phyloP scores from a whole-genome alignment of 129 eudicot genomes.

The Centrapalus pauciflorus region DNA sequence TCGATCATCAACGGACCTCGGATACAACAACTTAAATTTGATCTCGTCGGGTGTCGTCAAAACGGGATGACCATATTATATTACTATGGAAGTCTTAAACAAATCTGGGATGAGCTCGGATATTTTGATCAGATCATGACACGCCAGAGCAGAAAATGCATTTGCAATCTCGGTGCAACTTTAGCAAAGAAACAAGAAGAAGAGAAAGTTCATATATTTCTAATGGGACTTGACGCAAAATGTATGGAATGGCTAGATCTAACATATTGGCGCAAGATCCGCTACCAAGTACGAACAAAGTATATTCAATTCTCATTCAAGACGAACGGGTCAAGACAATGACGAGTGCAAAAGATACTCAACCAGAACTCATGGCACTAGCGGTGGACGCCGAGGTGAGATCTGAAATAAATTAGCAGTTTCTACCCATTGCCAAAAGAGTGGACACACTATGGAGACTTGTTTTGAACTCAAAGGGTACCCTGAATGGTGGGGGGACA shows the following conservation, averaged over 20 bases:
- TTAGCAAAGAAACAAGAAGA: not conserved
- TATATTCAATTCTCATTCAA: not conserved
- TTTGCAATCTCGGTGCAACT: not conserved
- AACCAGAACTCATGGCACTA: not conserved
- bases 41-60: not conserved
- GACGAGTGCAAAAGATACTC: not conserved
- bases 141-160: not conserved
- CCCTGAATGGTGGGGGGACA: slow-evolving; percentile 4
- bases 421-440: not conserved
- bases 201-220: not conserved
- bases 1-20: not conserved
- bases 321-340: not conserved
- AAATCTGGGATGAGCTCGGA: not conserved
- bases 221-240: not conserved
- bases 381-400: not conserved
- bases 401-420: not conserved
- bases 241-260: not conserved
- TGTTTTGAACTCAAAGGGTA: not conserved
- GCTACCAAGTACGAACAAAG: too few species aligned
- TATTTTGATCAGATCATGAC: not conserved
- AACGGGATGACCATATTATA: not conserved
- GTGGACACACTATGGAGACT: not conserved
- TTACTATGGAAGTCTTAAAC: not conserved
- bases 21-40: not conserved
- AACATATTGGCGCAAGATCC: too few species aligned